Evolutionary conservation across 1,284 basidiomycete species (phyloP), one percentile per base, ranked within the genome.

Genomic region (Ustilago hordei): DNA sequence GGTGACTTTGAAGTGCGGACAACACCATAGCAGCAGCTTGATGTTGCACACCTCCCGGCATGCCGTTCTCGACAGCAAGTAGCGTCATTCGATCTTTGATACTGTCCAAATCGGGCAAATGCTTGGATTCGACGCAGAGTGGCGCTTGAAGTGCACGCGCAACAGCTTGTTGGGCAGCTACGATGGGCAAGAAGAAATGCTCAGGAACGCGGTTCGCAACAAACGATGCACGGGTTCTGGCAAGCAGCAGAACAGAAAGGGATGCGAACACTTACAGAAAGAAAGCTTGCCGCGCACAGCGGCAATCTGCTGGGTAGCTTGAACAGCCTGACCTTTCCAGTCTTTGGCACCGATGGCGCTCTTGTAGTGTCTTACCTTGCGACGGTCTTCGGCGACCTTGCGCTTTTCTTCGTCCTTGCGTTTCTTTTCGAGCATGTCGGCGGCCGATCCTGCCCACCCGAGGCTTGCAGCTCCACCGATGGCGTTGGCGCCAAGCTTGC

Each of bases 1-100:
- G 54, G 48, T 86, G 84, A 45, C 74, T 73, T 57, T 87, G 83
- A 8, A 87, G 71, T 9, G 86, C 86, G 9, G 80, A 73, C 19
- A 84, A 71, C 11, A 85, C 72, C 59, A 87, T 71, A 9, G 85
- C 85, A 5, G 85, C 86, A 2, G 86, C 86, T 54, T 86, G 78
- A 1, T 76, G 64, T 23, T 85, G 80, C 3, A 86, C 84, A 13
- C 87, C 87, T 1, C 80, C 82, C 0, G 72, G 55, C 60, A 88
- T 74, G 11, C 86, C 86, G 1, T 78, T 80, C 55, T 88, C 85
- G 43, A 86, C 87, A 4, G 87, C 86, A 13, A 85, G 63, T 8
- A 86, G 64, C 23, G 84, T 80, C 87, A 88, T 88, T 6, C 87
- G 78, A 62, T 88, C 87, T 31, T 77, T 80, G 43, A 88, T 69